Conservation (phyloP, 768 basidiomycete species). For the Zangia roseola region DNA sequence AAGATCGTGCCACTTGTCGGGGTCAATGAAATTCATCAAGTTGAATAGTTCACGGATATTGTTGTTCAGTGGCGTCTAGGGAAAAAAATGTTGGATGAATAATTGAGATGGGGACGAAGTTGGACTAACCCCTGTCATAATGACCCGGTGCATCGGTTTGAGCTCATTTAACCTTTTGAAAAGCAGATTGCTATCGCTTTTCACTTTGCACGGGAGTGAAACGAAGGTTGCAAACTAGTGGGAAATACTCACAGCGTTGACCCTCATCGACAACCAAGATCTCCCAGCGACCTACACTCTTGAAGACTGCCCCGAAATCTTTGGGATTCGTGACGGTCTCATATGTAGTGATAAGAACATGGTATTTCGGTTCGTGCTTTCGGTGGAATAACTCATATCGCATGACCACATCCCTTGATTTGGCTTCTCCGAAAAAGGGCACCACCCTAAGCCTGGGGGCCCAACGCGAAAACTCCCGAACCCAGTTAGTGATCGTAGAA, state of each 20-base stretch:
- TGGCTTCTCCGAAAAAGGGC: slow-evolving; percentile 81
- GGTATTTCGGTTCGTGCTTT: slow-evolving; percentile 63
- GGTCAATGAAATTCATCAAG: slow-evolving; percentile 93
- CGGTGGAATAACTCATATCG: slow-evolving; percentile 77
- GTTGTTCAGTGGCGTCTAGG: slow-evolving; percentile 91
- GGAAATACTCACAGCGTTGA: slow-evolving; percentile 66
- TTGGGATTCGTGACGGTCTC: slow-evolving; percentile 71
- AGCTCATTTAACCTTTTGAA: slow-evolving; percentile 84
- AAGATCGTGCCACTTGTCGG: slow-evolving; percentile 71
- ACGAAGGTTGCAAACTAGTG: background rate
- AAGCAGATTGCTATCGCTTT: slow-evolving; percentile 75
- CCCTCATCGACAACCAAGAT: slow-evolving; percentile 91
- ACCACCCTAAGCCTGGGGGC: slow-evolving; percentile 71
- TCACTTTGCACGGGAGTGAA: slow-evolving; percentile 51
- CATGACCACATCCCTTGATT: slow-evolving; percentile 77
- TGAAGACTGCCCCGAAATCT: slow-evolving; percentile 78
- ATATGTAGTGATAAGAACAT: slow-evolving; percentile 92
- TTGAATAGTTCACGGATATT: slow-evolving; percentile 97
- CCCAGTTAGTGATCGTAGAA: slow-evolving; percentile 94
- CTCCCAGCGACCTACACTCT: slow-evolving; percentile 87
- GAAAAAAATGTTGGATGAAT: background rate
- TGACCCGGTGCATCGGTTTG: slow-evolving; percentile 73
- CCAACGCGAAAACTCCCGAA: slow-evolving; percentile 85
- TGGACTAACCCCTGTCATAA: slow-evolving; percentile 78
- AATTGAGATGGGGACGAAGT: background rate